Base-by-base conservation (phyloP, 2,329 filamentous ascomycete species). In the Reticulascus tulasneorum region DNA sequence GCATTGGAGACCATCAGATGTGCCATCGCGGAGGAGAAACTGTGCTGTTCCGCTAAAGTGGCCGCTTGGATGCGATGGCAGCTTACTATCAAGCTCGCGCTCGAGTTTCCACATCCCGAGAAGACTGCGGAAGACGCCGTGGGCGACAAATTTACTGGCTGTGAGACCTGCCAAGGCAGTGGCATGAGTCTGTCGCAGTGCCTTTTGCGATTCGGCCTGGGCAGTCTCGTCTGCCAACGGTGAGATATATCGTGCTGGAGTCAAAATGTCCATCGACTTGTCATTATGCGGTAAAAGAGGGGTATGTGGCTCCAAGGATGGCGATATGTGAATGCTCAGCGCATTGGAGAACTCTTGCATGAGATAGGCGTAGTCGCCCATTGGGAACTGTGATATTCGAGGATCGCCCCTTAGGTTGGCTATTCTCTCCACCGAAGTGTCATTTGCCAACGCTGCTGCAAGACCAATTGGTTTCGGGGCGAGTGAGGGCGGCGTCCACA, bases 321-420 rank as follows among this genome's bases (percentile, higher is more conserved):
- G 53, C 12, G 46, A 53, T 20, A 62, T 71, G 20, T 51, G 56
- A 8, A 88, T 65, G 1, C 63, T 68, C 3, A 87, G 63, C 0
- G 78, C 73, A 3, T 69, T 56, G 10, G 79, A 68, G 40, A 90
- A 79, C 10, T 84, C 76, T 46, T 88, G 79, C 70, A 91, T 82
- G 10, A 91, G 60, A 42, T 80, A 90, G 7, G 79, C 60, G 55
- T 90, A 91, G 57, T 94, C 87, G 9, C 81, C 82, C 82, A 91
- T 90, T 23, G 86, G 87, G 48, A 89, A 93, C 49, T 93, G 87
- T 42, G 56, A 83, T 47, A 62, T 60, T 6, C 66, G 71, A 9
- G 60, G 68, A 47, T 74, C 71, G 16, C 51, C 50, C 10, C 82
- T 71, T 21, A 86, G 64, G 4, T 57, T 49, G 1, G 77, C 51